These are phyloP conservation scores for Dryas drummondii DNA, from an alignment of 306 rosid genomes.

Conservation along the genomic window DNA sequence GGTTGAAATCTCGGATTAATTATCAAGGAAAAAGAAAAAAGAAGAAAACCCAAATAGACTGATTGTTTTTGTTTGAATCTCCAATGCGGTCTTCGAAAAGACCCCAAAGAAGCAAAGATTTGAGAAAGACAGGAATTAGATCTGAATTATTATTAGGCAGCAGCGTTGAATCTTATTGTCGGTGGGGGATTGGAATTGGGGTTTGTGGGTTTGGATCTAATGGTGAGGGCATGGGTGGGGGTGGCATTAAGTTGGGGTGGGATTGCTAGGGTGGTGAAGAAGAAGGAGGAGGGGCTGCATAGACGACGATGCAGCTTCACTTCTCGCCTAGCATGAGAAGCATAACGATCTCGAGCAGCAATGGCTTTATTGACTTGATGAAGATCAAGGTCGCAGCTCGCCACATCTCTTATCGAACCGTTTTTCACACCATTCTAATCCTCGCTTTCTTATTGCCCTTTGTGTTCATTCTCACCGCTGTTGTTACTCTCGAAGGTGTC, in stretches of 20 bases:
- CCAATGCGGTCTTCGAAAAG: slow-evolving; percentile 62
- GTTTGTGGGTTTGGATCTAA: slow-evolving; percentile 58
- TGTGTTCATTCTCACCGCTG: slow-evolving; percentile 97
- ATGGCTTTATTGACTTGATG: slow-evolving; percentile 99
- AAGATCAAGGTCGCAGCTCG: slow-evolving; percentile 99
- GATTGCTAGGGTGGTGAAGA: slow-evolving; percentile 41
- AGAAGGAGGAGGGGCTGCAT: slow-evolving; percentile 67
- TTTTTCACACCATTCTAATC: slow-evolving; percentile 96
- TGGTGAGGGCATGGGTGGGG: slow-evolving; percentile 54
- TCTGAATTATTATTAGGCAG: slow-evolving; percentile 26
- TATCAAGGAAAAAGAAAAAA: background rate
- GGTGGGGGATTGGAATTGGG: slow-evolving; percentile 37
- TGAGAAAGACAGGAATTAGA: slow-evolving; percentile 38
- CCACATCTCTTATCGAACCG: slow-evolving; percentile 97
- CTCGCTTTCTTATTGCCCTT: slow-evolving; percentile 95
- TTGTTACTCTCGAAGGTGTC: slow-evolving; percentile 99
- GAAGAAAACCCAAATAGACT: background rate
- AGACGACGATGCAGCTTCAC: slow-evolving; percentile 99
- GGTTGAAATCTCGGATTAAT: slow-evolving; percentile 13
- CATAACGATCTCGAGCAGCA: slow-evolving; percentile 97
- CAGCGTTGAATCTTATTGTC: slow-evolving; percentile 27
- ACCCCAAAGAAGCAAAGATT: slow-evolving; percentile 35
- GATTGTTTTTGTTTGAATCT: slow-evolving; percentile 12
- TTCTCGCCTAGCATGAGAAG: slow-evolving; percentile 99
- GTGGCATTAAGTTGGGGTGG: slow-evolving; percentile 32